Evolutionary conservation across 1,284 basidiomycete genomes (phyloP), one percentile per base, ranked within the genome.

Genomic region (Melanopsichium pennsylvanicum): DNA sequence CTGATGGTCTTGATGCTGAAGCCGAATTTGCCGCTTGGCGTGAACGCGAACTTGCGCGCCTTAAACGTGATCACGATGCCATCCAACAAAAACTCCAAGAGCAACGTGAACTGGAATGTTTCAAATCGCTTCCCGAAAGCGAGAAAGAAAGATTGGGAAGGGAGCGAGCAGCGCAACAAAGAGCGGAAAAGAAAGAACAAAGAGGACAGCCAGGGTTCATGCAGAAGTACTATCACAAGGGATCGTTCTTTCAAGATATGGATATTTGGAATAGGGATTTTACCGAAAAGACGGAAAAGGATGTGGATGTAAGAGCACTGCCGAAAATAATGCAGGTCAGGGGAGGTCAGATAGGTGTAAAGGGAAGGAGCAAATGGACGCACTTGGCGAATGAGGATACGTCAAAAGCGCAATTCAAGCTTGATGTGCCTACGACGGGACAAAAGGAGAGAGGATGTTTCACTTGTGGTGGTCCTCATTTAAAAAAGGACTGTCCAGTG

Each of bases 191-290:
- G 43, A 62, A 36, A 37, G 41, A 94, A 82, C 88, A 69, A 2
- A 90, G 92, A 74, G 92, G 92, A 3, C 85, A 90, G 63, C 91
- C 93, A 81, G 90, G 88, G 74, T 97, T 98, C 84, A 82, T 97
- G 75, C 93, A 98, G 81, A 97, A 96, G 83, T 98, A 97, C 81
- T 97, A 93, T 87, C 96, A 98, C 85, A 97, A 97, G 83, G 96
- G 96, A 75, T 94, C 93, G 57, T 98, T 98, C 85, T 93, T 96
- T 82, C 72, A 81, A 88, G 95, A 97, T 82, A 87, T 89, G 70
- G 93, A 97, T 45, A 88, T 98, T 66, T 87, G 97, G 73, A 86
- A 86, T 75, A 89, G 90, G 80, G 93, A 98, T 82, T 97, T 85
- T 78, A 93, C 91, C 1, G 90, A 91, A 77, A 89, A 90, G 16